phyloP scores from a whole-genome alignment of 1,284 basidiomycete species.

The Sanghuangporus baumii region DNA sequence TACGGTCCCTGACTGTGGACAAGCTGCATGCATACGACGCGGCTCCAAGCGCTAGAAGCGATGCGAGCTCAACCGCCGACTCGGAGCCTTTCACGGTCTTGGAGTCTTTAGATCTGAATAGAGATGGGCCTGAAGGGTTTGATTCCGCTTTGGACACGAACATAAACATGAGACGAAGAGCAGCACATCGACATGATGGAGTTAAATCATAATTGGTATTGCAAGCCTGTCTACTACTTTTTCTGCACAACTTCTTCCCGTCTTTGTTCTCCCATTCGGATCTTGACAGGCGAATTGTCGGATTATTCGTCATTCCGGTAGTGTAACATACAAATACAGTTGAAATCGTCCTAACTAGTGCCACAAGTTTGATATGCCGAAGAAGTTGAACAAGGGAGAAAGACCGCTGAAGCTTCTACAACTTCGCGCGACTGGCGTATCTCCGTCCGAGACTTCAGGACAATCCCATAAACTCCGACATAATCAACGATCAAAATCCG shows the following conservation, averaged over 20 bases:
- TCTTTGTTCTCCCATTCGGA: not conserved
- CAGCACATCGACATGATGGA: not conserved
- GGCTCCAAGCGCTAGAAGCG: not conserved
- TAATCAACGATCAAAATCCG: slow-evolving; percentile 56
- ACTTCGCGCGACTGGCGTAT: not conserved
- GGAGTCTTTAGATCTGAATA: not conserved
- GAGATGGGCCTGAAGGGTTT: not conserved
- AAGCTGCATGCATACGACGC: not conserved
- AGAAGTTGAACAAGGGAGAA: too few relatives aligned
- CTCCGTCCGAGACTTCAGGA: too few relatives aligned
- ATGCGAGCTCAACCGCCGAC: slow-evolving; percentile 4
- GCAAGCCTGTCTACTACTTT: not conserved
- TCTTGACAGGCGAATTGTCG: slow-evolving; percentile 1
- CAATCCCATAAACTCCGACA: not conserved
- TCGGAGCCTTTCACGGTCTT: slow-evolving; percentile 14
- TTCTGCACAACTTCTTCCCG: not conserved
- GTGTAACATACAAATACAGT: not conserved
- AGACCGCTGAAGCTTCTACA: not conserved
- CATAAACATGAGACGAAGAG: not conserved
- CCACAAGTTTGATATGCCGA: too few relatives aligned
- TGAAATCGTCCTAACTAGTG: not conserved
- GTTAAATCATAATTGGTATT: not conserved
- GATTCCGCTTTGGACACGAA: not conserved
- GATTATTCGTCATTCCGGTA: not conserved
- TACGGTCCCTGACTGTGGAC: not conserved